These are phyloP conservation scores for Takakia lepidozioides DNA, from an alignment of 225 moss, liverwort and hornwort genomes.

Conservation along the genomic window DNA sequence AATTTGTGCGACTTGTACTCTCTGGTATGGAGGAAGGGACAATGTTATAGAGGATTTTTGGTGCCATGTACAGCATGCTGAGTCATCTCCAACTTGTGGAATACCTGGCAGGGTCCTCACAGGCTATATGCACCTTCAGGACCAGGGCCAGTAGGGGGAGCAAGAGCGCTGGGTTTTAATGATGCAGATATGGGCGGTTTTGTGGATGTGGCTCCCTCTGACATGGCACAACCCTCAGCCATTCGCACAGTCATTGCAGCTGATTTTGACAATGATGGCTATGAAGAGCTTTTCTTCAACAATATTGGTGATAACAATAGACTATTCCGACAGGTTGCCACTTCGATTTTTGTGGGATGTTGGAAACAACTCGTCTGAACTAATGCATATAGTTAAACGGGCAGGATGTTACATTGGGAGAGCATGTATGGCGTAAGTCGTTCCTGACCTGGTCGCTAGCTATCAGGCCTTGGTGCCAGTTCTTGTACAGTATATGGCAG, in stretches of 20 bases:
- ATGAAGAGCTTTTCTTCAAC: slow-evolving; percentile 84
- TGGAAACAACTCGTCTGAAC: no score
- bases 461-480: no score
- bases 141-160: slow-evolving; percentile 77
- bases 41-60: not conserved
- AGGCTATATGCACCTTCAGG: slow-evolving; percentile 65
- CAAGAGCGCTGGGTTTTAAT: slow-evolving; percentile 53
- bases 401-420: no score
- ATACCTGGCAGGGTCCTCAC: slow-evolving; percentile 65
- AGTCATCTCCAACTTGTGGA: no score
- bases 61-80: not conserved
- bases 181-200: slow-evolving; percentile 74
- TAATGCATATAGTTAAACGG: no score
- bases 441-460: no score
- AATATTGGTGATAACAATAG: slow-evolving; percentile 80
- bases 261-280: slow-evolving; percentile 94
- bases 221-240: slow-evolving; percentile 72
- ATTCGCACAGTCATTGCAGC: slow-evolving; percentile 87
- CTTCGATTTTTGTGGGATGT: no score
- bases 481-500: no score
- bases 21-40: no score
- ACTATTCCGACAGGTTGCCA: slow-evolving; percentile 77
- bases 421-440: no score
- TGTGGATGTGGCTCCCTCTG: slow-evolving; percentile 58
- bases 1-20: no score